Percentiles rank a stretch among this genome's conserved stretches.
phyloP scores from a whole-genome alignment of 306 rosid species.

The Cicer pinnatifidum region DNA sequence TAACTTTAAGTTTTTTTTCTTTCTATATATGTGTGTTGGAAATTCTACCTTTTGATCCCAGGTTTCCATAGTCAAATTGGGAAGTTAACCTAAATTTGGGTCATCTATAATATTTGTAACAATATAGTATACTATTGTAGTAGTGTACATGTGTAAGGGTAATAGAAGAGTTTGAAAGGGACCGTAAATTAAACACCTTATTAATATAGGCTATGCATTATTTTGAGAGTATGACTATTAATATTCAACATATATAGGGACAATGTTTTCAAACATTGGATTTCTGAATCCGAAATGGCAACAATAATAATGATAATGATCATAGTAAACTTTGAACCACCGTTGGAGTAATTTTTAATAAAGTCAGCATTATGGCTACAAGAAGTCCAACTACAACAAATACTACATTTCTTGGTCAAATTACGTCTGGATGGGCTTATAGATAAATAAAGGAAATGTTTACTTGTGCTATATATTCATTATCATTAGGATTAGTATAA shows the following conservation, averaged over 20 bases:
- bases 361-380: slow-evolving; percentile 31
- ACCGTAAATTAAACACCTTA: slow-evolving; percentile 3
- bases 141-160: no score
- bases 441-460: slow-evolving; percentile 29
- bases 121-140: no score
- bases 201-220: neutral
- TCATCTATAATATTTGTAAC: neutral
- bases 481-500: slow-evolving; percentile 41
- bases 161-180: slow-evolving; percentile 11
- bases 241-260: slow-evolving; percentile 37
- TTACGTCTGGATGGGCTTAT: slow-evolving; percentile 21
- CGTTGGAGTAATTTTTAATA: neutral
- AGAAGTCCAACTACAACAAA: slow-evolving; percentile 30
- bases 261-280: slow-evolving; percentile 43
- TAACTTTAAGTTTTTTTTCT: neutral
- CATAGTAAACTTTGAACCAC: slow-evolving; percentile 13
- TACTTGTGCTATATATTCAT: slow-evolving; percentile 21
- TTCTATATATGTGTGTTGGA: neutral
- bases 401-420: slow-evolving; percentile 42
- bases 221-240: slow-evolving; percentile 24
- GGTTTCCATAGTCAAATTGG: slow-evolving; percentile 39
- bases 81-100: slow-evolving; percentile 23
- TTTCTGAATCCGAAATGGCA: slow-evolving; percentile 40
- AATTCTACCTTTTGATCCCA: neutral
- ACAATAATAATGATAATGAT: slow-evolving; percentile 20